Evolutionary conservation across 2,329 filamentous ascomycete genomes (phyloP), one percentile per base, ranked within the genome.

Genomic region (Exserohilum rostratum): DNA sequence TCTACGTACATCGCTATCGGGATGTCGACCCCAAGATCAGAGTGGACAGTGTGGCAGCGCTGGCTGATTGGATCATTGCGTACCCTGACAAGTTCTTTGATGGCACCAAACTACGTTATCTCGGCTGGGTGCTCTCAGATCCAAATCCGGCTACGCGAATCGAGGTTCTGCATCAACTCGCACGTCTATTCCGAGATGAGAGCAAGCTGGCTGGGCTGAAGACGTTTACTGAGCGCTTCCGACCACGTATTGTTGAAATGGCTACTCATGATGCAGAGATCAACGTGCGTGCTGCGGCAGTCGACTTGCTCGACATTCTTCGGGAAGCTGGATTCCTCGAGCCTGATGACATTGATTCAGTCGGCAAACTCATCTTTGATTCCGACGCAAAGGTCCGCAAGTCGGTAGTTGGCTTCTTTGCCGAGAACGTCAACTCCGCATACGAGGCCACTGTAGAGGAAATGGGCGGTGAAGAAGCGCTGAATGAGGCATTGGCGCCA

Each of bases 61-160:
- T 99, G 7, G 92, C 93, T 25, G 84, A 87, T 35, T 99, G 95
- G 95, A 96, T 98, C 64, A 84, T 87, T 71, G 85, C 85, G 10
- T 86, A 96, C 46, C 91, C 93, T 2, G 91, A 91, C 42, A 84
- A 90, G 40, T 99, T 96, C 77, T 91, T 97, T 74, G 90, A 97
- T 62, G 91, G 91, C 1, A 84, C 89, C 64, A 96, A 96, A 76
- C 80, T 99, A 46, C 88, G 95, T 57, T 99, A 99, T 69, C 82
- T 99, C 5, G 95, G 95, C 47, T 99, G 95, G 95, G 88, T 96
- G 69, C 82, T 99, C 27, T 96, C 93, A 4, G 95, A 99, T 71
- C 83, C 87, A 3, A 83, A 87, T 56, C 82, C 87, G 1, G 78
- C 86, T 7, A 93, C 91, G 18, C 86, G 95, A 49, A 83, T 88